phyloP scores from a whole-genome alignment of 1,284 basidiomycete species.

The Malassezia globosa region DNA sequence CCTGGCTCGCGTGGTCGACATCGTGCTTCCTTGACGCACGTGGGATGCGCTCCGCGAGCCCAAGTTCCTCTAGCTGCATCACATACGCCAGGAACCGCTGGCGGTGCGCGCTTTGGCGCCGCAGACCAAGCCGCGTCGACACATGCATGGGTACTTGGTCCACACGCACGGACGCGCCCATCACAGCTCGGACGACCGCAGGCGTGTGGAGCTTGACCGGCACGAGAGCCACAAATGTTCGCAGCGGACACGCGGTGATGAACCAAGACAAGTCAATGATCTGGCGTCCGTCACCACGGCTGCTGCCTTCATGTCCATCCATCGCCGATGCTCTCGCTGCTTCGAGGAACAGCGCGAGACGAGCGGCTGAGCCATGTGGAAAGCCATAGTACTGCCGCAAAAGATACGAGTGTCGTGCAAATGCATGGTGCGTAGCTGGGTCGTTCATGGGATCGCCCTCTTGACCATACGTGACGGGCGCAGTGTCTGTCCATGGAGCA shows the following conservation, averaged over 20 bases:
- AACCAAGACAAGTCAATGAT: constrained; percentile 25
- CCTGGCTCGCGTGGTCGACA: background rate
- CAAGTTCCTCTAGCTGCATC: constrained; percentile 9
- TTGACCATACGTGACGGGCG: constrained; percentile 15
- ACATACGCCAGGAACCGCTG: constrained; percentile 11
- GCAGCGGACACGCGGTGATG: constrained; percentile 24
- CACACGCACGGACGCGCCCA: constrained; percentile 13
- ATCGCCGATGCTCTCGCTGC: constrained; percentile 1
- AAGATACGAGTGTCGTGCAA: constrained; percentile 17
- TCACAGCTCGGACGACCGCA: constrained; percentile 9
- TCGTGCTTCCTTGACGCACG: no score
- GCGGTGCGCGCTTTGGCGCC: background rate
- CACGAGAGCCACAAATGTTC: constrained; percentile 18
- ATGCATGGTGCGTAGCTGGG: constrained; percentile 11
- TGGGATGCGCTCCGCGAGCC: background rate
- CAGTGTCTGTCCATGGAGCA: constrained; percentile 26
- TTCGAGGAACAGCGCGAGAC: constrained; percentile 26
- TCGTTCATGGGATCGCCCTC: constrained; percentile 7
- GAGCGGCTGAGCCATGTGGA: constrained; percentile 19
- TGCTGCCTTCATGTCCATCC: no score
- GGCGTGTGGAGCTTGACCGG: constrained; percentile 12
- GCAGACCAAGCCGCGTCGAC: constrained; percentile 17
- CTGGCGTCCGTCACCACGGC: background rate
- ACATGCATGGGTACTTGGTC: constrained; percentile 13
- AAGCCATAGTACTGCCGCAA: constrained; percentile 26